Evolutionary conservation across 257 asterid genomes (phyloP).

Genomic region (Ligustrum vulgare): DNA sequence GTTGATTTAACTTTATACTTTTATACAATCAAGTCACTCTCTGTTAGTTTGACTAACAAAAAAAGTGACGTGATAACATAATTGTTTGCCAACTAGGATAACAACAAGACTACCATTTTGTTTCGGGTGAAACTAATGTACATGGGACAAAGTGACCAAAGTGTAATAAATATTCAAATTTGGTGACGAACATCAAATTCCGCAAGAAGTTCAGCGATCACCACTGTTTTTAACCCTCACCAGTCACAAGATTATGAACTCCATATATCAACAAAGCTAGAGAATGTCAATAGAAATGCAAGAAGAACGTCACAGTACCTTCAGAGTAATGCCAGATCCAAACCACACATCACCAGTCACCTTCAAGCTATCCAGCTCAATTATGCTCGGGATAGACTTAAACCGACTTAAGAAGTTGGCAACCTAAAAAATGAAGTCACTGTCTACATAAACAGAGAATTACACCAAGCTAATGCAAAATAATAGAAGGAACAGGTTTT

Average conservation of each 20-base stretch:
- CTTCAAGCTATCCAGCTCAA: conserved; percentile 85
- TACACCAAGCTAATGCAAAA: not conserved
- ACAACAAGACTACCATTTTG: too few relatives aligned
- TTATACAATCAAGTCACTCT: not conserved
- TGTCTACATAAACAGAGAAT: conserved; percentile 13
- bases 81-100: not conserved
- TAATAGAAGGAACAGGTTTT: conserved; percentile 16
- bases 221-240: not conserved
- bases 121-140: not conserved
- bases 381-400: conserved; percentile 94
- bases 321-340: conserved; percentile 71
- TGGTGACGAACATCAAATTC: not conserved
- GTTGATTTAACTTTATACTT: not conserved
- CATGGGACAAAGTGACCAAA: not conserved
- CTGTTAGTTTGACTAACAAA: not conserved
- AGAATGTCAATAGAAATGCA: not conserved
- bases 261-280: not conserved
- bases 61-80: not conserved
- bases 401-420: conserved; percentile 73
- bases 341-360: conserved; percentile 90
- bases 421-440: not conserved
- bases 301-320: conserved; percentile 45
- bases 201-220: not conserved
- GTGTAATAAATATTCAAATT: not conserved
- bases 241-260: not conserved